Conservation (phyloP, 768 basidiomycete species). For the Strobilomyces confusus region DNA sequence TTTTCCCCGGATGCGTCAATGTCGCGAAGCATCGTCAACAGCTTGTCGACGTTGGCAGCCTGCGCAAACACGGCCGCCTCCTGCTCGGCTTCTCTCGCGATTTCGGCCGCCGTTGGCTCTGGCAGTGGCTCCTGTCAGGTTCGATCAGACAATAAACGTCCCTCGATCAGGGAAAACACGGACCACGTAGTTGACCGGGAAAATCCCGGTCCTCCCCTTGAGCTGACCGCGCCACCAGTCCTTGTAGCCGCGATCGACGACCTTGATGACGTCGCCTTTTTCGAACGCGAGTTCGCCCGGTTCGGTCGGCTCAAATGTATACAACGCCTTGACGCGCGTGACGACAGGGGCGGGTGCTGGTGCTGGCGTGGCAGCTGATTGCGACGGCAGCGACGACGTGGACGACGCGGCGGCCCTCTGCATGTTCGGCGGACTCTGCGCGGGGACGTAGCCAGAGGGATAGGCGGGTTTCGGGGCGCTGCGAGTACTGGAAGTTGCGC, state of each 20-base stretch:
- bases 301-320: conserved; percentile 84
- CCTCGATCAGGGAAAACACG: conserved; percentile 26
- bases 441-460: conserved; percentile 55
- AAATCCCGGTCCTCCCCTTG: conserved; percentile 88
- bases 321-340: conserved; percentile 84
- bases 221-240: conserved; percentile 98
- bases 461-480: conserved; percentile 34
- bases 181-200: conserved; percentile 96
- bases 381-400: conserved; percentile 25
- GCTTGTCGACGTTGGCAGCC: conserved; percentile 77
- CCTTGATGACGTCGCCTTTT: conserved; percentile 91
- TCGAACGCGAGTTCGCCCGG: conserved; percentile 89
- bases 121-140: conserved; percentile 69
- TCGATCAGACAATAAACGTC: not conserved
- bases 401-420: conserved; percentile 30
- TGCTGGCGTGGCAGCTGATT: conserved; percentile 14
- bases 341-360: conserved; percentile 41
- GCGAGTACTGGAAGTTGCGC: conserved; percentile 23
- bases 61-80: conserved; percentile 88
- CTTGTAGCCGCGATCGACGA: conserved; percentile 89
- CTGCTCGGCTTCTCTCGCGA: conserved; percentile 78
- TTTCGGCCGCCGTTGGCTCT: conserved; percentile 71
- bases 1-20: conserved; percentile 78
- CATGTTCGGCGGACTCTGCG: conserved; percentile 49
- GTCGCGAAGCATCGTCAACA: conserved; percentile 68